These are phyloP conservation scores for Solanum bulbocastanum DNA, from an alignment of 257 asterid genomes.

Conservation along the genomic window DNA sequence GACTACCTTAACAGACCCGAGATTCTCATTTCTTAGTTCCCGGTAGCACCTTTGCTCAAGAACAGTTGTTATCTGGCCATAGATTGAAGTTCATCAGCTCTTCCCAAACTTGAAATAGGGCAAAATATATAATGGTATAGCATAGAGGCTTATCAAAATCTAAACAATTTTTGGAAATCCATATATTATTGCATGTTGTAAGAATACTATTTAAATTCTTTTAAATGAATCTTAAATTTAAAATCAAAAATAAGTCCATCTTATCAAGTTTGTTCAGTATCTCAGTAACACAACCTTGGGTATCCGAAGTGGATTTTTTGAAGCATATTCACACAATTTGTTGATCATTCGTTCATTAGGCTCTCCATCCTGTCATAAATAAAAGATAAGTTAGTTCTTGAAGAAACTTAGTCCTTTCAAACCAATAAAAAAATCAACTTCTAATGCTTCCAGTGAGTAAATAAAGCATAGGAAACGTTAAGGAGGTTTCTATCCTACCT, in stretches of 20 bases:
- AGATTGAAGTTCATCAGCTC: neutral
- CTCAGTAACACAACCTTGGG: conserved; percentile 44
- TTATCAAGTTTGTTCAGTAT: neutral
- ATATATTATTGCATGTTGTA: neutral
- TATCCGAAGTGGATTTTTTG: conserved; percentile 71
- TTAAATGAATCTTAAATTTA: neutral
- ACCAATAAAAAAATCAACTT: neutral
- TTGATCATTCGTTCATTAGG: conserved; percentile 64
- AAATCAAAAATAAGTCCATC: neutral
- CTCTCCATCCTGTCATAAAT: conserved; percentile 49
- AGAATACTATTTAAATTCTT: neutral
- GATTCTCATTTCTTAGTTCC: conserved; percentile 53
- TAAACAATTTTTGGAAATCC: neutral
- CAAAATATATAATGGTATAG: neutral
- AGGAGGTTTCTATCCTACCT: neutral
- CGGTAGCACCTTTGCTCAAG: conserved; percentile 73
- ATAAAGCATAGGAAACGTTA: neutral
- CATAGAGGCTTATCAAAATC: neutral
- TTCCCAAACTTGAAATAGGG: neutral
- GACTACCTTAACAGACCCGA: conserved; percentile 45
- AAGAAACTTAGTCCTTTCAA: neutral
- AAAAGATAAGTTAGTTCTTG: conserved; percentile 6
- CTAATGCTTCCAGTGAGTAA: neutral
- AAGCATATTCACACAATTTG: conserved; percentile 70
- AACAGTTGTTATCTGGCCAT: conserved; percentile 54